Conservation (phyloP, 805 yeast species). For the Priceomyces haplophilus region DNA sequence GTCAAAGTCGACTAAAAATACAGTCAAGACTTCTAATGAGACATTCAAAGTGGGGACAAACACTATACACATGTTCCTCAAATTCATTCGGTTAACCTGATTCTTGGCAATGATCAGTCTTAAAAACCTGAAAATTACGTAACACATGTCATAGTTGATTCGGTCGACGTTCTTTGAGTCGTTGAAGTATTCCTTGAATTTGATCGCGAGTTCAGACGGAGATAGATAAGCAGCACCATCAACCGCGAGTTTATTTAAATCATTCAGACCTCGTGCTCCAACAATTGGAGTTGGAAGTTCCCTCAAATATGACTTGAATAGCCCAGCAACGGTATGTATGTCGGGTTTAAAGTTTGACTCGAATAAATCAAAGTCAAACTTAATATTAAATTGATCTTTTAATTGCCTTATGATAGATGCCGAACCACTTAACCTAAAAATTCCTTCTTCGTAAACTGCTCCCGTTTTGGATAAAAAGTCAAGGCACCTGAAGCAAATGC, state of each 20-base stretch:
- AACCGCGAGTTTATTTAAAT: conserved; percentile 23
- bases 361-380: conserved; percentile 66
- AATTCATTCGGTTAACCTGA: conserved; percentile 75
- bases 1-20: conserved; percentile 59
- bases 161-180: conserved; percentile 43
- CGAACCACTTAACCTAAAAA: conserved; percentile 88
- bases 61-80: conserved; percentile 74
- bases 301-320: conserved; percentile 77
- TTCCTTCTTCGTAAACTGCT: conserved; percentile 85
- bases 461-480: conserved; percentile 61
- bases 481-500: conserved; percentile 72
- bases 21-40: conserved; percentile 56
- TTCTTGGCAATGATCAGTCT: conserved; percentile 59
- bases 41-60: conserved; percentile 78
- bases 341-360: conserved; percentile 51
- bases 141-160: conserved; percentile 58
- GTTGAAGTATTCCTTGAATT: conserved; percentile 32
- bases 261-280: conserved; percentile 45
- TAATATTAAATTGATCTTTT: conserved; percentile 64
- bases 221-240: conserved; percentile 8
- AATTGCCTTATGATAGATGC: conserved; percentile 68
- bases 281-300: conserved; percentile 70
- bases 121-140: conserved; percentile 65
- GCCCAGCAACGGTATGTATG: conserved; percentile 82
- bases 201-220: conserved; percentile 23